phyloP scores from a whole-genome alignment of 2,329 filamentous ascomycete genomes.

The Penicillium sp. region DNA sequence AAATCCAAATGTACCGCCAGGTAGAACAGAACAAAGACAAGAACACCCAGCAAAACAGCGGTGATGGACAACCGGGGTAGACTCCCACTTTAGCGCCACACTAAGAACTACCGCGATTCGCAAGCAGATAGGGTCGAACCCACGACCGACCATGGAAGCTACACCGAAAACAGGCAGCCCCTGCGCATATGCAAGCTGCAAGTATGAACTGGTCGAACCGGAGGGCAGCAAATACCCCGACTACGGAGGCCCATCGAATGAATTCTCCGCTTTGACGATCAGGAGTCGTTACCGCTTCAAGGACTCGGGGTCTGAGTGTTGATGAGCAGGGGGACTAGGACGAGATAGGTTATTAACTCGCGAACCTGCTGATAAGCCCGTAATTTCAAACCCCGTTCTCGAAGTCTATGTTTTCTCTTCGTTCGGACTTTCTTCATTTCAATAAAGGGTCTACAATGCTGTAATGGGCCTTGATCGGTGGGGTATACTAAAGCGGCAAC shows the following conservation, averaged over 20 bases:
- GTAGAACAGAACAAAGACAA: not conserved
- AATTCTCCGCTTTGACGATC: not conserved
- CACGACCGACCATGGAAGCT: no score
- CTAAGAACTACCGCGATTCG: not conserved
- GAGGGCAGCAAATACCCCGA: not conserved
- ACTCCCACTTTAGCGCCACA: not conserved
- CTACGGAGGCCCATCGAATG: not conserved
- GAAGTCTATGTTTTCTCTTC: not conserved
- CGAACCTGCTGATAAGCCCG: not conserved
- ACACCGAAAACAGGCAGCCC: no score
- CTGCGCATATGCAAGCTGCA: no score
- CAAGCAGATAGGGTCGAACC: not conserved
- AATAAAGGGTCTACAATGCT: not conserved
- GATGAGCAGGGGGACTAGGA: conserved; percentile 20
- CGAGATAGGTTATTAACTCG: conserved; percentile 19
- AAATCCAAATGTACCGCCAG: not conserved
- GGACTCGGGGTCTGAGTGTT: not conserved
- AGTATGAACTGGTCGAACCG: not conserved
- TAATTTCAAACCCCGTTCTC: not conserved
- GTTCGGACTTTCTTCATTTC: not conserved
- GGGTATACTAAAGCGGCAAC: not conserved
- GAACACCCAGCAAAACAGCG: not conserved
- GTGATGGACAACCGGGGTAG: not conserved
- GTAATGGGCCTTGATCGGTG: conserved; percentile 1
- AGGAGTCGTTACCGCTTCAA: not conserved